Evolutionary conservation across 2,329 filamentous ascomycete species (phyloP), one percentile per base, ranked within the genome.

Genomic region (Pyrenochaeta sp.): DNA sequence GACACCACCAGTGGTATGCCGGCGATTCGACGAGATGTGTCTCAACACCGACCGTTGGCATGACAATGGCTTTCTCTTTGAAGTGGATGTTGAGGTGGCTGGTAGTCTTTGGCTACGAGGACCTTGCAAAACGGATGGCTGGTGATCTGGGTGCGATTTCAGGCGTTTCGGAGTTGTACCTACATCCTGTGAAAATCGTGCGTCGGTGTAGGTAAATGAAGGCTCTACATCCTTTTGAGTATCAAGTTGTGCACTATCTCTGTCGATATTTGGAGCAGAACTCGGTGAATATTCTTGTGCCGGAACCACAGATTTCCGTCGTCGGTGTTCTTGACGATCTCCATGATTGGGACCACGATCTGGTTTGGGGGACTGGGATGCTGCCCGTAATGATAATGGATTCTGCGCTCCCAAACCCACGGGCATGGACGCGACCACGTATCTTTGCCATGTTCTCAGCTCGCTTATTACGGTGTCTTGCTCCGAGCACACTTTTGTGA

Each of bases 151-250:
- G 14, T 64, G 61, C 18, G 68, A 61, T 39, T 70, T 74, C 1
- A 65, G 47, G 11, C 76, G 71, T 51, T 79, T 78, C 3, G 74
- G 74, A 6, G 65, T 69, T 2, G 71, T 71, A 9, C 60, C 59
- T 14, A 48, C 43, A n/a, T 49, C 41, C 18, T 51, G 55, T 4
- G 49, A 59, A 5, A 44, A 44, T 7, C 53, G 43, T 14, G 55
- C 55, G 15, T 44, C 41, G 3, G 48, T 52, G 3, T 63, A 65
- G 11, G 40, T 56, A 28, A 65, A 61, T 3, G 61, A 64, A 6
- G 50, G 47, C 36, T 67, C 53, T 3, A 53, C 42, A 9, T 51
- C 11, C n/a, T 41, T 37, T 11, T 63, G 60, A 26, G 52, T 51
- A n/a, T n/a, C n/a, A n/a, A n/a, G n/a, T n/a, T n/a, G n/a, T n/a